Percentiles rank a stretch among this genome's conserved stretches.
These are phyloP conservation scores for Hypericum perforatum DNA, from an alignment of 345 rosid species.

Conservation along the genomic window DNA sequence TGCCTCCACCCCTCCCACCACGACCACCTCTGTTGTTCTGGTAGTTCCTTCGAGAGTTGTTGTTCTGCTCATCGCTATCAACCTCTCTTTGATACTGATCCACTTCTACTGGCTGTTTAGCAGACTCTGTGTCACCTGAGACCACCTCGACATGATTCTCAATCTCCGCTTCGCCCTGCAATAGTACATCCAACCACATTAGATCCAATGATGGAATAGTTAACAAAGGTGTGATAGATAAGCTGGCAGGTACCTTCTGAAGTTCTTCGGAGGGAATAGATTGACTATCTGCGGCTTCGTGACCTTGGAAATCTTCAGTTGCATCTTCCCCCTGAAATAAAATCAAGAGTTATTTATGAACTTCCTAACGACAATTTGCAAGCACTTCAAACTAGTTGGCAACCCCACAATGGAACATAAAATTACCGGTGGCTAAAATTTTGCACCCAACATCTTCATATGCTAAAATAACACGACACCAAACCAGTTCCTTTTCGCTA, in stretches of 20 bases:
- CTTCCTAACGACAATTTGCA: no score
- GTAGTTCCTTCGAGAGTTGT: slow-evolving; percentile 41
- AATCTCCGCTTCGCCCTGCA: slow-evolving; percentile 39
- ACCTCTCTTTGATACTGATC: slow-evolving; percentile 24
- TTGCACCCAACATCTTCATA: no score
- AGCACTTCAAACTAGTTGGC: no score
- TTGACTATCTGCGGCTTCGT: background rate
- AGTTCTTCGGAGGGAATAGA: background rate
- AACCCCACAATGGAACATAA: no score
- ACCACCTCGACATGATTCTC: slow-evolving; percentile 36
- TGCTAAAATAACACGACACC: no score
- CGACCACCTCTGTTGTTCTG: slow-evolving; percentile 53
- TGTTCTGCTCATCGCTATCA: slow-evolving; percentile 41
- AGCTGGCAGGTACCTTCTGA: background rate
- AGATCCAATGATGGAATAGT: background rate
- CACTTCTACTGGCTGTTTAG: slow-evolving; percentile 24
- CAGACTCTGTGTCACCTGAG: slow-evolving; percentile 35
- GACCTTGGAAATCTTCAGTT: background rate
- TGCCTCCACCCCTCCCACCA: slow-evolving; percentile 47
- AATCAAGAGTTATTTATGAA: background rate
- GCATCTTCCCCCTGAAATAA: background rate
- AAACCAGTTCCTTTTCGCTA: no score
- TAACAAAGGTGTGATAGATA: background rate
- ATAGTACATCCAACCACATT: slow-evolving; percentile 1
- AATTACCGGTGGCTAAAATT: no score